Evolutionary conservation across 208 protist species (phyloP), one percentile per base, ranked within the genome.

Genomic region (Wallacemonas rigidus): DNA sequence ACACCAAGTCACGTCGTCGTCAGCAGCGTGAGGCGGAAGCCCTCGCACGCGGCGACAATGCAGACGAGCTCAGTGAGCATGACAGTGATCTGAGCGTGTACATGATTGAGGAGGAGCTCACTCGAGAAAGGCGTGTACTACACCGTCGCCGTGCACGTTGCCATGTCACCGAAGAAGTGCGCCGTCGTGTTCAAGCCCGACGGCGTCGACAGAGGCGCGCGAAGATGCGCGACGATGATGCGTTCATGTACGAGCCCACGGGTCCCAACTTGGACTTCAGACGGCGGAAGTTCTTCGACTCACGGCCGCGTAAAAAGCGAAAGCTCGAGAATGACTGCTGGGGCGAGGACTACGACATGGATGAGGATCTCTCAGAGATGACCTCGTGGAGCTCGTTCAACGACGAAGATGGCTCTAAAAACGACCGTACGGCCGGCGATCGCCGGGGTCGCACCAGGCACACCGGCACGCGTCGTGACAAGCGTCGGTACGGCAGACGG

Each of bases 61-160:
- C 44, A 41, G 48, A 55, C 39, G 54, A 75, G 17, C 3, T 26
- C 44, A 56, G 11, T 17, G 43, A 50, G 36, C 57, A 65, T n/a
- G 41, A 65, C 60, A 71, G 35, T 17, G 69, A 74, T 35, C 60
- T 74, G 40, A 54, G 70, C 44, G 57, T 79, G 4, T 85, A 82
- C 67, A 54, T 88, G 2, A 35, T 91, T 26, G 86, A 91, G 65
- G 81, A 91, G 72, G 77, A 88, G 73, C 65, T 91, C 11, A 81
- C 81, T 57, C 62, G 74, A 2, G 44, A 83, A 45, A 76, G 75
- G 14, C 65, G 72, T 1, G 79, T 91, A 0, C 60, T 91, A 7
- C 55, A 45, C 36, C 79, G 77, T 35, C 79, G 82, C 2, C 72
- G 72, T 14, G 74, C 67, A 2, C 78, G 75, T 43, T 77, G 71